A percentile compares a stretch with the other conserved stretches of the same genome.
Evolutionary conservation across 441 rosid genomes (phyloP).

Genomic region (Populus tomentosa): DNA sequence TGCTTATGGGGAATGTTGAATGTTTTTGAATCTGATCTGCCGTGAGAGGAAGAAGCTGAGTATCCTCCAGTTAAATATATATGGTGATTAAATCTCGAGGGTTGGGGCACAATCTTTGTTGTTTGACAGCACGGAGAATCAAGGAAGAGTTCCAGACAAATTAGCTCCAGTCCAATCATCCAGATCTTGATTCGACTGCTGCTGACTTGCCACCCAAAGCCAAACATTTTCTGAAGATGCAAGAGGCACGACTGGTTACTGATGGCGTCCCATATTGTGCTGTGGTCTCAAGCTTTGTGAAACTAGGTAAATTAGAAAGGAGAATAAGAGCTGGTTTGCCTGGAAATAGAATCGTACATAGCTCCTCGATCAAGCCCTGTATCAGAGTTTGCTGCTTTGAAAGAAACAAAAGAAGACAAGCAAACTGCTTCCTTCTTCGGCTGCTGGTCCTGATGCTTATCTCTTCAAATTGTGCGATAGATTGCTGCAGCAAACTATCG

Average conservation of each 20-base stretch:
- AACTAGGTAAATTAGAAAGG: constrained; percentile 60
- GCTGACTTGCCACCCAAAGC: constrained; percentile 59
- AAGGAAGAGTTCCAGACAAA: constrained; percentile 59
- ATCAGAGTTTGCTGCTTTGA: constrained; percentile 64
- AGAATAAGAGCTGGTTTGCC: constrained; percentile 45
- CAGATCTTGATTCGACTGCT: constrained; percentile 49
- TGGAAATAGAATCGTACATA: constrained; percentile 53
- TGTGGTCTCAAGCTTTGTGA: constrained; percentile 74
- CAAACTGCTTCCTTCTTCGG: constrained; percentile 43
- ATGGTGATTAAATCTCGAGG: constrained; percentile 89
- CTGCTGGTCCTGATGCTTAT: constrained; percentile 42
- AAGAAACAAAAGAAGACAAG: constrained; percentile 68
- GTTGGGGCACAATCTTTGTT: constrained; percentile 41
- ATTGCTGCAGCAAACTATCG: constrained; percentile 58
- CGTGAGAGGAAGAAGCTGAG: constrained; percentile 53
- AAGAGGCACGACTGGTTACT: constrained; percentile 52
- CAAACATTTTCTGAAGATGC: constrained; percentile 53
- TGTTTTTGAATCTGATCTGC: constrained; percentile 58
- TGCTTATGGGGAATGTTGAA: constrained; percentile 77
- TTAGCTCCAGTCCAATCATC: constrained; percentile 58
- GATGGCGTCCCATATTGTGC: constrained; percentile 76
- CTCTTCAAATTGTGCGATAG: constrained; percentile 76
- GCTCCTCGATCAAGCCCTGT: constrained; percentile 74
- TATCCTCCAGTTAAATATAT: constrained; percentile 68
- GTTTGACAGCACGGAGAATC: constrained; percentile 64